Conservation (phyloP, 257 asterid genomes). For the Marsdenia floribunda region DNA sequence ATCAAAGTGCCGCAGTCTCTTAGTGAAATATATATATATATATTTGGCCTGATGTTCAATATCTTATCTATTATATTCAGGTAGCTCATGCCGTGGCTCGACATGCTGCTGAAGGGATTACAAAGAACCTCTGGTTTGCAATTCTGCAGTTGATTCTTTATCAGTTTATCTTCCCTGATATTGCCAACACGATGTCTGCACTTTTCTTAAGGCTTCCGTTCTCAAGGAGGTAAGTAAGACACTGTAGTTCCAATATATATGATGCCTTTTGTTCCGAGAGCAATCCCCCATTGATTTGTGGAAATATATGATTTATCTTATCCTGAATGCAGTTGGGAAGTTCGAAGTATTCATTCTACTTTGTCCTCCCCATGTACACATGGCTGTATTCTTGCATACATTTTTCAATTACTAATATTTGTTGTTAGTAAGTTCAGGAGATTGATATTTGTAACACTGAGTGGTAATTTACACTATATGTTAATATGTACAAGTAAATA, state of each 20-base stretch:
- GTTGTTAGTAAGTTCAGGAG: not conserved
- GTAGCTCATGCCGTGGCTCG: slow-evolving; percentile 94
- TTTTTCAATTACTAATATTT: not conserved
- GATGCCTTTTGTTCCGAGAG: not conserved
- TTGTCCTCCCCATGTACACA: not conserved
- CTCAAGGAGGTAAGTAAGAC: slow-evolving; percentile 60
- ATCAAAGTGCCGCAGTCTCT: not conserved
- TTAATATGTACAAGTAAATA: not conserved
- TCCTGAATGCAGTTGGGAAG: not conserved
- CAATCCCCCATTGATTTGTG: not conserved
- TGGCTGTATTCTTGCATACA: not conserved
- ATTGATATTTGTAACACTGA: not conserved
- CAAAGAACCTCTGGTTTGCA: slow-evolving; percentile 76
- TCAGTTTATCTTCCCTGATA: slow-evolving; percentile 83
- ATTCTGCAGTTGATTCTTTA: slow-evolving; percentile 68
- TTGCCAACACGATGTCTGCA: slow-evolving; percentile 72
- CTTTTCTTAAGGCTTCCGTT: slow-evolving; percentile 87
- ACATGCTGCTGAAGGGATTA: slow-evolving; percentile 75
- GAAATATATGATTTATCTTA: not conserved
- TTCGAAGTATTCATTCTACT: not conserved
- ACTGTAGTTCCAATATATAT: not conserved
- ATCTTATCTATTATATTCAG: slow-evolving; percentile 25
- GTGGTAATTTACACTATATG: not conserved
- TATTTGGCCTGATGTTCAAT: slow-evolving; percentile 11
- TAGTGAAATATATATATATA: not conserved